Base-by-base conservation (phyloP, 352 stramenopile genomes). In the Peronospora destructor region DNA sequence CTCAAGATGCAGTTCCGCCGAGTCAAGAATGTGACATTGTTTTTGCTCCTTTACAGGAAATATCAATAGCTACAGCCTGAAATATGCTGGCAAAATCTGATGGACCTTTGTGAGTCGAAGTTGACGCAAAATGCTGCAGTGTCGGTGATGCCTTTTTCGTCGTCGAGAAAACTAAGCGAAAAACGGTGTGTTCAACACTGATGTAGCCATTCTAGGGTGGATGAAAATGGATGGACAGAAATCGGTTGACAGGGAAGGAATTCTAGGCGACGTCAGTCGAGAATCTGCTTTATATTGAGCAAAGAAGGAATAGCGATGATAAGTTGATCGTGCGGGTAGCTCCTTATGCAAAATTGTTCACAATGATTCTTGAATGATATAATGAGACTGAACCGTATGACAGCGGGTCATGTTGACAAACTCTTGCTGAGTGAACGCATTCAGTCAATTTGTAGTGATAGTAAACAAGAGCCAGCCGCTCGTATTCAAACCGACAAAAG, bases 351-450 rank as follows among this genome's bases (percentile, higher is more conserved):
- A 56, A 26, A 25, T 21, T 49, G 55, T 76, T 78, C 71, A 82
- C 71, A 55, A 73, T 84, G 72, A 82, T 84, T 61, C 57, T 68
- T 57, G 64, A 73, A 73, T 84, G 76, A 82, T 84, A 84, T 87
- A 87, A 84, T 87, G 76, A 87, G 71, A 44, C 73, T 80, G 75
- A 86, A 79, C 65, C 57, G 49, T 49, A 30, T 59, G 61, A 68
- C 49, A 65, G 17, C 59, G 59, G 55, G 35, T 53, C 45, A 55
- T 86, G 75, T 78, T 48, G 75, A 76, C 54, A 77, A 78, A 34
- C 46, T 76, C 55, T 82, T 50, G 69, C 66, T 85, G 71, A 84
- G 71, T 81, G 71, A 80, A 73, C 49, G 30, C 14, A 59, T 56
- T 43, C 5, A 56, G 44, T 37, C 39, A 49, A 17, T 17, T 26